Percentiles rank a stretch among this genome's conserved stretches.
Conservation (phyloP, 139 green algal species). For the Micractinium sp. region DNA sequence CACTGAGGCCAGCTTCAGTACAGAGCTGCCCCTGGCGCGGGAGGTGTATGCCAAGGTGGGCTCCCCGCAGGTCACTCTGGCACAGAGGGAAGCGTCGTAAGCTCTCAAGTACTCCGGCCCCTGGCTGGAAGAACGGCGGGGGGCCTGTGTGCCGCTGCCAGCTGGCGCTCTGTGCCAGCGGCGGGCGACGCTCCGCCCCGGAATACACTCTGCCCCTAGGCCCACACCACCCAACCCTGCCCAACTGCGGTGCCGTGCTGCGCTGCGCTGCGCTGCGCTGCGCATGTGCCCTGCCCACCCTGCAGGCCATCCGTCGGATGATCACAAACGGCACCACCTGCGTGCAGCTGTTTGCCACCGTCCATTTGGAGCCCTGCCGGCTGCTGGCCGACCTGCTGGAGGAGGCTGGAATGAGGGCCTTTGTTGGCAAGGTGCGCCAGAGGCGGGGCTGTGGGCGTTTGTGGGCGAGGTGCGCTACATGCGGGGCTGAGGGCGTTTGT, state of each 20-base stretch:
- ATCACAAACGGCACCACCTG: constrained; percentile 56
- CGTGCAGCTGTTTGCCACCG: constrained; percentile 56
- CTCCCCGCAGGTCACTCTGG: too few species aligned
- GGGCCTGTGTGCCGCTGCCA: too few species aligned
- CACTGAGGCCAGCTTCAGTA: constrained; percentile 25
- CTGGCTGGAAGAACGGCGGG: too few species aligned
- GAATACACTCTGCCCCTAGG: too few species aligned
- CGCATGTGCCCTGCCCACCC: not conserved
- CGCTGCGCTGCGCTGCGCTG: too few species aligned
- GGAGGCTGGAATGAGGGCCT: constrained; percentile 48
- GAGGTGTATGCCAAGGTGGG: constrained; percentile 35
- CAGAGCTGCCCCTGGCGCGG: constrained; percentile 17
- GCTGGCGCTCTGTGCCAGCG: too few species aligned
- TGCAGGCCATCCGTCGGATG: constrained; percentile 5
- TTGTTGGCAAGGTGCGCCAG: not conserved
- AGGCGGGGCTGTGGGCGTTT: not conserved
- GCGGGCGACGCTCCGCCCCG: too few species aligned
- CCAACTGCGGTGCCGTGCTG: too few species aligned
- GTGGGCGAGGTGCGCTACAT: not conserved
- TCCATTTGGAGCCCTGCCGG: constrained; percentile 60
- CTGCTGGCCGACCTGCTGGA: constrained; percentile 52
- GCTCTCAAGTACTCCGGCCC: too few species aligned
- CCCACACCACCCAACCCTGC: too few species aligned
- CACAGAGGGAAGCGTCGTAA: too few species aligned
- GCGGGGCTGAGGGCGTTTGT: too few species aligned